phyloP scores from a whole-genome alignment of 768 basidiomycete genomes.

The Pleurotus tuber-regium region DNA sequence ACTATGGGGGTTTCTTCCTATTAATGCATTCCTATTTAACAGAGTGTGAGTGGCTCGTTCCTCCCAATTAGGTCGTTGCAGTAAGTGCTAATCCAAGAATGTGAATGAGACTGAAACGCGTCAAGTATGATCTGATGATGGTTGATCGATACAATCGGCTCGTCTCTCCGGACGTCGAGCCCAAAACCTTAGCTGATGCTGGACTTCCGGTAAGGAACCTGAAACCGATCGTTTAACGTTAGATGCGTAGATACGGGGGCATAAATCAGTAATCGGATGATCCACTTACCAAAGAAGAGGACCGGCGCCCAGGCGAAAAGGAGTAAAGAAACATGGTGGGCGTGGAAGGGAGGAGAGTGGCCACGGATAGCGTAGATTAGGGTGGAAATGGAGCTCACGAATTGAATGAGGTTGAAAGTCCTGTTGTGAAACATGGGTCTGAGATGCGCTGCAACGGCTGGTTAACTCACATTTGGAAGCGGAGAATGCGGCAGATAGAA shows the following conservation, averaged over 20 bases:
- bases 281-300: slow-evolving; percentile 47
- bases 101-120: no score
- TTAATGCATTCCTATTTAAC: not conserved
- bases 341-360: slow-evolving; percentile 51
- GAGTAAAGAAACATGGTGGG: slow-evolving; percentile 62
- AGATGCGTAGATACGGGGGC: not conserved
- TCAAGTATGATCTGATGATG: not conserved
- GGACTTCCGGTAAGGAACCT: slow-evolving; percentile 3
- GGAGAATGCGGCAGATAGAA: slow-evolving; percentile 48
- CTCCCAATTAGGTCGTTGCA: not conserved
- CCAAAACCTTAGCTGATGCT: slow-evolving; percentile 1
- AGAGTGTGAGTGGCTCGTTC: not conserved
- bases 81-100: no score
- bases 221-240: not conserved
- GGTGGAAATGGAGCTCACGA: slow-evolving; percentile 48
- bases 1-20: not conserved
- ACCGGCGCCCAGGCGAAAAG: slow-evolving; percentile 59
- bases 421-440: slow-evolving; percentile 11
- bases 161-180: not conserved
- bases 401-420: slow-evolving; percentile 43
- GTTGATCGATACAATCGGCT: not conserved
- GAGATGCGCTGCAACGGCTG: slow-evolving; percentile 1
- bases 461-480: slow-evolving; percentile 51
- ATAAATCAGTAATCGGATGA: no score
- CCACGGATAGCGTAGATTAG: slow-evolving; percentile 46